Conservation (phyloP, 371 early-diverging fungal genomes). For the Zychaea mexicana region DNA sequence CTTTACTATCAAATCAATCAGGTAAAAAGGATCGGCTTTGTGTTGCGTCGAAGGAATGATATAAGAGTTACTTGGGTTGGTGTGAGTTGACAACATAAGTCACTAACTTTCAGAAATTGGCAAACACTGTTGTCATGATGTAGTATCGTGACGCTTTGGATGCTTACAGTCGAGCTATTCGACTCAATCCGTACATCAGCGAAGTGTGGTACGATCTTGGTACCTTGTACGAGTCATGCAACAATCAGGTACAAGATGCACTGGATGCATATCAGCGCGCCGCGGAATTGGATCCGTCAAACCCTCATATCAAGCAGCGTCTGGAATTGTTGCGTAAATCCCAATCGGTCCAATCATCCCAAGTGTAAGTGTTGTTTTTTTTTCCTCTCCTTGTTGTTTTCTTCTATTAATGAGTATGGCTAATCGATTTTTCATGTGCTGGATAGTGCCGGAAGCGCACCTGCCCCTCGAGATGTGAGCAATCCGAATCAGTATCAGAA, state of each 20-base stretch:
- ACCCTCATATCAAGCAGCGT: slow-evolving; percentile 83
- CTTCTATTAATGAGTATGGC: too few relatives aligned
- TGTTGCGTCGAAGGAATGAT: neutral
- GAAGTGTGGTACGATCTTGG: slow-evolving; percentile 98
- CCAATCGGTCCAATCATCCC: slow-evolving; percentile 77
- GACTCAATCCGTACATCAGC: slow-evolving; percentile 90
- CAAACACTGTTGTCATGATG: neutral
- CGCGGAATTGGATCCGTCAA: slow-evolving; percentile 52
- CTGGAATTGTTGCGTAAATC: slow-evolving; percentile 61
- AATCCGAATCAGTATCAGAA: slow-evolving; percentile 54
- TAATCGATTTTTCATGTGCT: too few relatives aligned
- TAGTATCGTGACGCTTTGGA: slow-evolving; percentile 95
- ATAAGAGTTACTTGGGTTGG: neutral
- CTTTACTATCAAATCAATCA: slow-evolving; percentile 97
- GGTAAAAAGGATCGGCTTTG: neutral
- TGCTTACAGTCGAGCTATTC: slow-evolving; percentile 95
- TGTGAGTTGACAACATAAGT: too few relatives aligned
- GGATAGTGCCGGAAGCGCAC: slow-evolving; percentile 51
- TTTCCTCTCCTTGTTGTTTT: slow-evolving; percentile 10
- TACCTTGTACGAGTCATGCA: slow-evolving; percentile 96
- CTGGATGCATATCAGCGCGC: slow-evolving; percentile 96
- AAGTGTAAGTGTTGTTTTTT: slow-evolving; percentile 80
- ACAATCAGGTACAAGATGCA: slow-evolving; percentile 96
- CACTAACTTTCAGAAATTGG: neutral
- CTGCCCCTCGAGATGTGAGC: slow-evolving; percentile 66